Evolutionary conservation across 768 basidiomycete species (phyloP).

Genomic region (Pholiota microspora): DNA sequence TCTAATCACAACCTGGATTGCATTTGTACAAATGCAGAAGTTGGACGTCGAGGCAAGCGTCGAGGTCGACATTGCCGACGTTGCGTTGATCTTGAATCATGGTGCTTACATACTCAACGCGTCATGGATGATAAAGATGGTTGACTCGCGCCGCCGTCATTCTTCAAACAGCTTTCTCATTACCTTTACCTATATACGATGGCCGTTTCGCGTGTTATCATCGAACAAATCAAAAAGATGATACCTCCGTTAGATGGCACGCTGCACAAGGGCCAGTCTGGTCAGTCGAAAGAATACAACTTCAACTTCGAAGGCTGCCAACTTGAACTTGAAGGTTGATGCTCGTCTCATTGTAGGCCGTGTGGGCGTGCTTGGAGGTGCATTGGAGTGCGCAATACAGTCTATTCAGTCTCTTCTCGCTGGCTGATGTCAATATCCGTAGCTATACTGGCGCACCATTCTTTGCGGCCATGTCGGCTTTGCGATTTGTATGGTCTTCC

Average conservation of each 20-base stretch:
- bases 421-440: background rate
- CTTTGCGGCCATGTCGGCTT: constrained; percentile 90
- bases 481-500: constrained; percentile 64
- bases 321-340: background rate
- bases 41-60: too few species aligned
- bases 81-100: too few species aligned
- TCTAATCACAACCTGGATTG: too few species aligned
- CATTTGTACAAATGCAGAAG: too few species aligned
- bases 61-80: too few species aligned
- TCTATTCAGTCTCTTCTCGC: background rate
- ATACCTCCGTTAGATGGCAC: constrained; percentile 89
- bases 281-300: constrained; percentile 47
- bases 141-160: background rate
- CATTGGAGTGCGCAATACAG: constrained; percentile 68
- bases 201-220: constrained; percentile 58
- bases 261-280: constrained; percentile 94
- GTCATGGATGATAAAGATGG: background rate
- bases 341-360: constrained; percentile 52
- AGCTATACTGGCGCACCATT: constrained; percentile 98
- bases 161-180: background rate
- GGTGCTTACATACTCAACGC: background rate
- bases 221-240: constrained; percentile 74
- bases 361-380: constrained; percentile 92
- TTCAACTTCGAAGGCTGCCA: too few species aligned
- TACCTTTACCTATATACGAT: constrained; percentile 30